Evolutionary conservation across 208 protist genomes (phyloP).

Genomic region (Trichomonas tenax): DNA sequence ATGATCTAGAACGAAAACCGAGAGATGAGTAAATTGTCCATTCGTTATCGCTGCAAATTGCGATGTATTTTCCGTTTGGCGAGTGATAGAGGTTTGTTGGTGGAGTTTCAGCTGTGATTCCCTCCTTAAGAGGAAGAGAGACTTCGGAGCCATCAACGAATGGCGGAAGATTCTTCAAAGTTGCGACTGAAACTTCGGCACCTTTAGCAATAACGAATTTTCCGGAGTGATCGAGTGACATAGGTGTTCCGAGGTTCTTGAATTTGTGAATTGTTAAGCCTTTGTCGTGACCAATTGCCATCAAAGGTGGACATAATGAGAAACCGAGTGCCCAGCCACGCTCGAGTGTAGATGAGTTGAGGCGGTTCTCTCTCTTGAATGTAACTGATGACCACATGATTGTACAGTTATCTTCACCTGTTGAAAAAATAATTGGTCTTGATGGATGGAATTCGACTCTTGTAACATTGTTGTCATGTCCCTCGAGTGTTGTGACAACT

Average conservation of each 20-base stretch:
- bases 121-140: neutral
- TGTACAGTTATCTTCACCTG: conserved; percentile 71
- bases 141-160: neutral
- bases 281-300: conserved; percentile 67
- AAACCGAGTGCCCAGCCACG: conserved; percentile 72
- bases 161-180: neutral
- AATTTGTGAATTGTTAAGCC: conserved; percentile 18
- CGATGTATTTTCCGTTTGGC: neutral
- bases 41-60: neutral
- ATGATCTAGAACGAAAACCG: neutral
- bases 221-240: neutral
- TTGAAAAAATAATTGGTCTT: conserved; percentile 79
- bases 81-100: neutral
- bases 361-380: conserved; percentile 72
- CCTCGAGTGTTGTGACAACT: conserved; percentile 80
- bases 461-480: conserved; percentile 83
- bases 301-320: conserved; percentile 40
- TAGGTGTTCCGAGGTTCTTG: neutral
- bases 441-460: conserved; percentile 84
- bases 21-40: neutral
- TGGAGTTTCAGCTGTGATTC: neutral
- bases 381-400: conserved; percentile 77
- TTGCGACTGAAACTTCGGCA: neutral
- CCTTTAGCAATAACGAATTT: neutral
- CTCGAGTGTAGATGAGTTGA: conserved; percentile 78